phyloP scores from a whole-genome alignment of 768 basidiomycete species.

The Suillus americanus region DNA sequence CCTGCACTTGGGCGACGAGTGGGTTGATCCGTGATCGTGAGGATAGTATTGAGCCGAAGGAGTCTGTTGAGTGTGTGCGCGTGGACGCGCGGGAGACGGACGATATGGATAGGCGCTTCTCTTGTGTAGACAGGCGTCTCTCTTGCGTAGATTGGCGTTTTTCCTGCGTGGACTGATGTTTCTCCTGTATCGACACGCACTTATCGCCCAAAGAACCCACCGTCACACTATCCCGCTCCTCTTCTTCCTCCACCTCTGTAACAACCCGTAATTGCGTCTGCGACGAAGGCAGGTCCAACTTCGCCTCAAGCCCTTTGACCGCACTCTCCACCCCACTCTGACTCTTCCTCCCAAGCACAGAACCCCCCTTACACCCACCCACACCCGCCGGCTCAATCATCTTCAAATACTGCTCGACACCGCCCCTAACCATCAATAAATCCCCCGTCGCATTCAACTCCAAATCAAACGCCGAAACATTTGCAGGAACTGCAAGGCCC shows the following conservation, averaged over 20 bases:
- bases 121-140: background rate
- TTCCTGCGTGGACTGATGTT: background rate
- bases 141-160: background rate
- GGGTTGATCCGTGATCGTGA: constrained; percentile 30
- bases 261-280: constrained; percentile 28
- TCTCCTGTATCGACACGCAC: constrained; percentile 14
- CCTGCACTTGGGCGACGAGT: constrained; percentile 33
- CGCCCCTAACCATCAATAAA: constrained; percentile 57
- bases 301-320: constrained; percentile 8
- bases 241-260: constrained; percentile 32
- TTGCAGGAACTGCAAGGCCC: constrained; percentile 37
- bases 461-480: constrained; percentile 70
- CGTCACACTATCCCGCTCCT: constrained; percentile 16
- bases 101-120: background rate
- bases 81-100: constrained; percentile 20
- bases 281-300: constrained; percentile 11
- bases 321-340: constrained; percentile 4
- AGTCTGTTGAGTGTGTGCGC: constrained; percentile 34
- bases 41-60: constrained; percentile 33
- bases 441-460: constrained; percentile 63
- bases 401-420: constrained; percentile 65
- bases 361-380: background rate
- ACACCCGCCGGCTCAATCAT: constrained; percentile 42
- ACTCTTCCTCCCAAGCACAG: background rate
- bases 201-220: constrained; percentile 6